Conservation (phyloP, 2,329 filamentous ascomycete species). For the Pseudopithomyces chartarum region DNA sequence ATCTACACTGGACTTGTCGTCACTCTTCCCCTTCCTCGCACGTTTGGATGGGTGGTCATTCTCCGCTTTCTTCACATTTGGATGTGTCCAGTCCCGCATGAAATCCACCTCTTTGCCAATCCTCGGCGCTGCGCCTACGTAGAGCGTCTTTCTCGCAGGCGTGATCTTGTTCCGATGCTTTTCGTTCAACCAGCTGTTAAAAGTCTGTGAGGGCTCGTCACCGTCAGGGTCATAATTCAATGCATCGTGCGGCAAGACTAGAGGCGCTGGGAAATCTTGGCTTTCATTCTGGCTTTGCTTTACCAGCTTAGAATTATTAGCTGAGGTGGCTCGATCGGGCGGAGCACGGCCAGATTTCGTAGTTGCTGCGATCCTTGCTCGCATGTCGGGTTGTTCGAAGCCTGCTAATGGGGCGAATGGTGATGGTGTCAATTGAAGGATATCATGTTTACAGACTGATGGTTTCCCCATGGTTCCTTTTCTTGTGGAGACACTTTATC, state of each 20-base stretch:
- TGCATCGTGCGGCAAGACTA: slow-evolving; percentile 65
- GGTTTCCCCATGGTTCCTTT: too few species aligned
- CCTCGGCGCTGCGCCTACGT: slow-evolving; percentile 56
- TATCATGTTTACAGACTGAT: slow-evolving; percentile 9
- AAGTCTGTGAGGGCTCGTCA: slow-evolving; percentile 55
- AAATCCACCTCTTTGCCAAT: slow-evolving; percentile 42
- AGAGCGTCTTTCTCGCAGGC: slow-evolving; percentile 54
- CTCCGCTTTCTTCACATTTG: slow-evolving; percentile 12
- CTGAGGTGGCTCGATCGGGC: slow-evolving; percentile 1
- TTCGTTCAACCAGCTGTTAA: slow-evolving; percentile 56
- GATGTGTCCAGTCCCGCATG: slow-evolving; percentile 53
- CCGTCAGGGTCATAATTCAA: slow-evolving; percentile 58
- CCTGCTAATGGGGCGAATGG: slow-evolving; percentile 41
- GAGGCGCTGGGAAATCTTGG: slow-evolving; percentile 59
- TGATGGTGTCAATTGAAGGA: slow-evolving; percentile 32
- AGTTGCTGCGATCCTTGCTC: slow-evolving; percentile 28
- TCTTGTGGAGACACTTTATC: too few species aligned
- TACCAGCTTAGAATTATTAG: neutral
- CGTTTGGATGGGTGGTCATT: neutral
- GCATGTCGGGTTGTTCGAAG: slow-evolving; percentile 35
- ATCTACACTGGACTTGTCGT: neutral
- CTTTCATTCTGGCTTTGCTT: slow-evolving; percentile 3
- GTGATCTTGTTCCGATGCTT: slow-evolving; percentile 56
- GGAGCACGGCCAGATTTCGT: slow-evolving; percentile 17
- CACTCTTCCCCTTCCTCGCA: neutral